A percentile compares a stretch with the other conserved stretches of the same genome.
Conservation (phyloP, 2,329 filamentous ascomycete genomes). For the Beauveria bassiana region DNA sequence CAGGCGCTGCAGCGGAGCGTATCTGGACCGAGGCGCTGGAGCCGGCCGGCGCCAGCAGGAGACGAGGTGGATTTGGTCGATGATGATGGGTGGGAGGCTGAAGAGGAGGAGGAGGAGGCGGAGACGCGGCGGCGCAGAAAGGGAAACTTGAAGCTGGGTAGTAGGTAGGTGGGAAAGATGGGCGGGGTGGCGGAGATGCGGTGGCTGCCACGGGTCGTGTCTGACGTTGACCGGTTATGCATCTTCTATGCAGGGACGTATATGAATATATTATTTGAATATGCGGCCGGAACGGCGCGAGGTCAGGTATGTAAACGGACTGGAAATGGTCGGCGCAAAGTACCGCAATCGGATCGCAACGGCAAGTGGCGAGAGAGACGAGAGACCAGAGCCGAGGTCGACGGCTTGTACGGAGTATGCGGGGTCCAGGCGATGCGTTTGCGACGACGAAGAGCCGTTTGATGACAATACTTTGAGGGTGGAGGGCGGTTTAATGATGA, state of each 20-base stretch:
- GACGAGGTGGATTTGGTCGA: slow-evolving; percentile 16
- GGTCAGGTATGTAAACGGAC: no score
- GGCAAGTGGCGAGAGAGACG: background rate
- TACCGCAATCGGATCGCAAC: background rate
- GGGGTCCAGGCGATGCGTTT: background rate
- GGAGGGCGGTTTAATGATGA: background rate
- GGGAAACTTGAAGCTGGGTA: slow-evolving; percentile 43
- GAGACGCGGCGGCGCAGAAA: slow-evolving; percentile 34
- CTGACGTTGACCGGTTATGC: background rate
- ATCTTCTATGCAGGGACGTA: background rate
- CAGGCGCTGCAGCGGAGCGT: slow-evolving; percentile 53
- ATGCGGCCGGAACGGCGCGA: background rate
- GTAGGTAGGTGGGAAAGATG: slow-evolving; percentile 43
- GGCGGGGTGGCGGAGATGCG: slow-evolving; percentile 35
- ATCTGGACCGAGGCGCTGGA: slow-evolving; percentile 41
- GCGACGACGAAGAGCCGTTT: background rate
- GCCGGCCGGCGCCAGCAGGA: slow-evolving; percentile 22
- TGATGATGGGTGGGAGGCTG: slow-evolving; percentile 9
- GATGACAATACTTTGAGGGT: background rate
- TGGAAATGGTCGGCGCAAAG: background rate
- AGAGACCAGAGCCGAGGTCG: background rate
- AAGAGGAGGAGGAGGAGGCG: slow-evolving; percentile 26
- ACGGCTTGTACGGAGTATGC: no score
- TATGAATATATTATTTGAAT: background rate
- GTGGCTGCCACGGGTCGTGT: slow-evolving; percentile 27